Evolutionary conservation across 2,329 filamentous ascomycete genomes (phyloP).

Genomic region (Colletotrichum spaethianum): DNA sequence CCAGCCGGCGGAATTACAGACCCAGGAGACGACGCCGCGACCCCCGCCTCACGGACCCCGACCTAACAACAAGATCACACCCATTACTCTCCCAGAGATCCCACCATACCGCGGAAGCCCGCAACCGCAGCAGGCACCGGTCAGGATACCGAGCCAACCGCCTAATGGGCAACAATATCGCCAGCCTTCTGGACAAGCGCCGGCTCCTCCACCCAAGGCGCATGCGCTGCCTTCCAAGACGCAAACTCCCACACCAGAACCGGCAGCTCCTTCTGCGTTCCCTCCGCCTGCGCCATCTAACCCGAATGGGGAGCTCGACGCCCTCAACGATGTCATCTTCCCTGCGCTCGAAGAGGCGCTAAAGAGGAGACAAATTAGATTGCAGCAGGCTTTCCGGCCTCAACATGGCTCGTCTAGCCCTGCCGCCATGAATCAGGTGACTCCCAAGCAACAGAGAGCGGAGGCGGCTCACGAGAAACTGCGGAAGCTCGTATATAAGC

Average conservation of each 20-base stretch:
- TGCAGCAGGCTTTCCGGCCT: constrained; percentile 66
- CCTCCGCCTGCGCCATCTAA: constrained; percentile 70
- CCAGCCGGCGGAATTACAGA: constrained; percentile 40
- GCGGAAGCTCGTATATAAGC: constrained; percentile 83
- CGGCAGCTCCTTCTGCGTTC: constrained; percentile 62
- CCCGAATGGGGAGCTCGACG: constrained; percentile 81
- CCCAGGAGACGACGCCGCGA: constrained; percentile 39
- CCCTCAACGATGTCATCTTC: constrained; percentile 90
- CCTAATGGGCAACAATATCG: constrained; percentile 45
- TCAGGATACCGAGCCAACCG: constrained; percentile 44
- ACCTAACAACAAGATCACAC: constrained; percentile 54
- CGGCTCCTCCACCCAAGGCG: constrained; percentile 42
- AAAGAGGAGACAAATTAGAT: constrained; percentile 78
- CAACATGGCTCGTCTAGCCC: constrained; percentile 47
- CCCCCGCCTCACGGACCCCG: constrained; percentile 49
- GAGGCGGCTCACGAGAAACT: constrained; percentile 86
- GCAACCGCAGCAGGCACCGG: constrained; percentile 45
- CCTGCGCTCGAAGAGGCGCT: constrained; percentile 93
- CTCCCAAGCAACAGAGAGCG: constrained; percentile 77
- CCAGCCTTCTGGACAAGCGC: constrained; percentile 40
- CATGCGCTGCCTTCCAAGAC: constrained; percentile 49
- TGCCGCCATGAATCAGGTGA: constrained; percentile 60
- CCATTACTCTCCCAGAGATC: constrained; percentile 67
- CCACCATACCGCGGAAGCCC: constrained; percentile 64
- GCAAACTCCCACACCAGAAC: constrained; percentile 51